These are phyloP conservation scores for Cyberlindnera maclurae DNA, from an alignment of 805 yeast species.

Conservation along the genomic window DNA sequence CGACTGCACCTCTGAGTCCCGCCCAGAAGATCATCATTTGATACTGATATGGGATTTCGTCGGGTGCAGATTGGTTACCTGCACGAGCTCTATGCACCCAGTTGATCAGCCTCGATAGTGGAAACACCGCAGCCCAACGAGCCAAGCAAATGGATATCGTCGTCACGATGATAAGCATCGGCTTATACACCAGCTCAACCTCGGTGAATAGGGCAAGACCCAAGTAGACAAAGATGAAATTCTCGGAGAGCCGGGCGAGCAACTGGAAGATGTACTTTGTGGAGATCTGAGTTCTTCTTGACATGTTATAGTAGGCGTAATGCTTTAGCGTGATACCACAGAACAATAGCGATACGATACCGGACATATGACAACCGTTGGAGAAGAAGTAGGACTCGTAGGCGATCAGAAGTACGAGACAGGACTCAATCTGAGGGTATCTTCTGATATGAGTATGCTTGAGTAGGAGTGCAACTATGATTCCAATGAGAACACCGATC, in stretches of 20 bases:
- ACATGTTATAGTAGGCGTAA: constrained; percentile 96
- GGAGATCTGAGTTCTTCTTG: constrained; percentile 93
- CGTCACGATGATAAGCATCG: constrained; percentile 83
- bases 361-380: constrained; percentile 99
- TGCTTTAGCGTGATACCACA: constrained; percentile 97
- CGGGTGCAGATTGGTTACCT: constrained; percentile 48
- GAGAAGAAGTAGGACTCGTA: constrained; percentile 96
- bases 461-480: constrained; percentile 79
- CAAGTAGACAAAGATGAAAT: constrained; percentile 90
- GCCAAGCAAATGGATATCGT: constrained; percentile 88
- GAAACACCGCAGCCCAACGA: constrained; percentile 96
- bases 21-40: constrained; percentile 99
- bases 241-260: constrained; percentile 91
- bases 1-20: constrained; percentile 97
- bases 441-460: constrained; percentile 91
- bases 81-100: constrained; percentile 62
- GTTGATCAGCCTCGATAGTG: constrained; percentile 77
- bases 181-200: constrained; percentile 91
- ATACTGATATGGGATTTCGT: constrained; percentile 89
- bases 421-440: constrained; percentile 95
- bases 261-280: constrained; percentile 92
- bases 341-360: constrained; percentile 88
- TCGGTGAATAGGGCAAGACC: constrained; percentile 95
- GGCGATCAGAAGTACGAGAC: constrained; percentile 82
- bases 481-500: constrained; percentile 84